A percentile compares a stretch with the other conserved stretches of the same genome.
phyloP scores from a whole-genome alignment of 768 basidiomycete genomes.

The Grammothele lineata region DNA sequence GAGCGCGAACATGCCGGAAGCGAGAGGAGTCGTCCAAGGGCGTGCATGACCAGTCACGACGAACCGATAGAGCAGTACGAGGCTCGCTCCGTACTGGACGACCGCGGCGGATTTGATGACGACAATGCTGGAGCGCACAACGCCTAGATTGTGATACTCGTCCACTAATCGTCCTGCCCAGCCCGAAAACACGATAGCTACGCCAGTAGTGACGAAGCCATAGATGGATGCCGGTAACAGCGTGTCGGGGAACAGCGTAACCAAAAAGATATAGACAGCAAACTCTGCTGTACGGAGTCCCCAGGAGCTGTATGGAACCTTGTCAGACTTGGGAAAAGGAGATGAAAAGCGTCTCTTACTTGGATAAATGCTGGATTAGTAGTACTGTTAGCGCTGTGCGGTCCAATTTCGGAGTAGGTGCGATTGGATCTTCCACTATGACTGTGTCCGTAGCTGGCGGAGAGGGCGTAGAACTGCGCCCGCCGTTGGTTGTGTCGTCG shows the following conservation, averaged over 20 bases:
- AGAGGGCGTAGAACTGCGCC: too few relatives aligned
- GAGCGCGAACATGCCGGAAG: conserved; percentile 30
- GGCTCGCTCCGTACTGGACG: conserved; percentile 30
- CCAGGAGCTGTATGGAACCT: conserved; percentile 18
- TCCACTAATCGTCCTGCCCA: conserved; percentile 42
- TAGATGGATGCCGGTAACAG: conserved; percentile 45
- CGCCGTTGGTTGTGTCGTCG: too few relatives aligned
- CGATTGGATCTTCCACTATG: too few relatives aligned
- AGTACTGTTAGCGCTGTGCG: conserved; percentile 9
- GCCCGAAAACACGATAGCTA: conserved; percentile 37
- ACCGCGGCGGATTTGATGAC: conserved; percentile 36
- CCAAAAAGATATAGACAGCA: conserved; percentile 39
- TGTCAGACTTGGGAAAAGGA: not conserved
- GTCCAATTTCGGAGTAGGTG: conserved; percentile 9
- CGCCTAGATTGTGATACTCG: conserved; percentile 28
- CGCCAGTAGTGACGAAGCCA: conserved; percentile 39
- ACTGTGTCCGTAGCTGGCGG: too few relatives aligned
- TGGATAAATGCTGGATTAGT: conserved; percentile 20
- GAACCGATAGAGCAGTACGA: conserved; percentile 25
- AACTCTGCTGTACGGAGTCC: conserved; percentile 38
- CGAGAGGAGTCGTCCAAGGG: conserved; percentile 11
- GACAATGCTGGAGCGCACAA: conserved; percentile 37
- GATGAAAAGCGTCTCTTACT: conserved; percentile 3
- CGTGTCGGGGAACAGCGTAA: conserved; percentile 37
- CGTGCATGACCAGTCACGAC: not conserved